Conservation (phyloP, 2,329 filamentous ascomycete genomes). For the Colletotrichum zoysiae region DNA sequence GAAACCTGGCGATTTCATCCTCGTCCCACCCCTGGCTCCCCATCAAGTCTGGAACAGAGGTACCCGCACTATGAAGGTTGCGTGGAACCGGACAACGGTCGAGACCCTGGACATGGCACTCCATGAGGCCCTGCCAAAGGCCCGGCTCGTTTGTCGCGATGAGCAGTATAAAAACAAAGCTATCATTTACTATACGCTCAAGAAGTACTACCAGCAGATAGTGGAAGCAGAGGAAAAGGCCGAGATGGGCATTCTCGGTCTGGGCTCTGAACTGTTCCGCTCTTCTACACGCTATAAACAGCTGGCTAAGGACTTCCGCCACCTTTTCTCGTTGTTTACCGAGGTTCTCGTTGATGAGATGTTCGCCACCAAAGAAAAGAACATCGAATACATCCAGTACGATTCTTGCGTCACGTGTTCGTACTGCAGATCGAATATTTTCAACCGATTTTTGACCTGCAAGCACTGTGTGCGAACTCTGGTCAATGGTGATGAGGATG, state of each 20-base stretch:
- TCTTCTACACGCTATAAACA: constrained; percentile 69
- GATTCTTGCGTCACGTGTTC: constrained; percentile 95
- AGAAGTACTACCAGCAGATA: constrained; percentile 80
- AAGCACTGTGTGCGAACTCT: constrained; percentile 81
- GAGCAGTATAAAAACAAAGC: constrained; percentile 99
- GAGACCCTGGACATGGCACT: constrained; percentile 91
- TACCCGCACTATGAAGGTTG: constrained; percentile 95
- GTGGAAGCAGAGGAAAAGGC: constrained; percentile 65
- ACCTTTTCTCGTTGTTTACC: constrained; percentile 82
- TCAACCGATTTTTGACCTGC: constrained; percentile 96
- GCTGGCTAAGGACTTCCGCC: constrained; percentile 85
- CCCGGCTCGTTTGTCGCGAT: constrained; percentile 91
- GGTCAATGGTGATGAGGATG: constrained; percentile 78
- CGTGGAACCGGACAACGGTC: constrained; percentile 95
- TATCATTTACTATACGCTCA: constrained; percentile 88
- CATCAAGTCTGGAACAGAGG: constrained; percentile 99
- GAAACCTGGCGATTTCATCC: constrained; percentile 88
- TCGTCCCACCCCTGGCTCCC: constrained; percentile 91
- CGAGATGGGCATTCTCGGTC: constrained; percentile 60
- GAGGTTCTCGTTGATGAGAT: constrained; percentile 87
- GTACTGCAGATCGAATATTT: constrained; percentile 95
- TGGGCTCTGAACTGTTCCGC: constrained; percentile 60
- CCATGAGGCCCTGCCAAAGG: constrained; percentile 87
- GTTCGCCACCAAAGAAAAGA: constrained; percentile 79
- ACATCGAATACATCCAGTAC: constrained; percentile 82